Conservation (phyloP, 2,329 filamentous ascomycete species). For the Botrytis paeoniae region DNA sequence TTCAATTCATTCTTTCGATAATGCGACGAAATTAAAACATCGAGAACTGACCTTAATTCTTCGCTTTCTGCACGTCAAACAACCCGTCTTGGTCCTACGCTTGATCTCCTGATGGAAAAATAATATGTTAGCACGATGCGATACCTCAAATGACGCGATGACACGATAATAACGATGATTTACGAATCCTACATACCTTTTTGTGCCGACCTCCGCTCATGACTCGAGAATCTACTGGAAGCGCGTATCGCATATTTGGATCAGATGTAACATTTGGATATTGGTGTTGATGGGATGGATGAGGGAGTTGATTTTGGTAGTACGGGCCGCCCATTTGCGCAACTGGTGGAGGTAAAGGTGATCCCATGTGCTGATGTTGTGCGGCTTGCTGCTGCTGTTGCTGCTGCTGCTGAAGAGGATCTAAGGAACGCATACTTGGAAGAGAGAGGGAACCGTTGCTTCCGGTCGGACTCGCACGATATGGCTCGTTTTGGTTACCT, state of each 20-base stretch:
- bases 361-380: slow-evolving; percentile 45
- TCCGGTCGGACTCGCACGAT: slow-evolving; percentile 45
- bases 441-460: slow-evolving; percentile 47
- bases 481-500: slow-evolving; percentile 41
- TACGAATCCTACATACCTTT: slow-evolving; percentile 36
- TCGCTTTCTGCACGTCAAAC: slow-evolving; percentile 61
- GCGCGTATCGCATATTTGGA: slow-evolving; percentile 52
- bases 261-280: slow-evolving; percentile 48
- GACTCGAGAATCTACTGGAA: slow-evolving; percentile 52
- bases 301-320: slow-evolving; percentile 43
- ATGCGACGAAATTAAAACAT: slow-evolving; percentile 26
- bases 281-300: slow-evolving; percentile 47
- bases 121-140: slow-evolving; percentile 31
- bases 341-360: slow-evolving; percentile 52
- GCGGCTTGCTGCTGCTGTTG: slow-evolving; percentile 28
- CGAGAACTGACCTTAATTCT: slow-evolving; percentile 65
- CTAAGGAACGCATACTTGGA: slow-evolving; percentile 50
- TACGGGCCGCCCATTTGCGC: slow-evolving; percentile 48
- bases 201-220: slow-evolving; percentile 62
- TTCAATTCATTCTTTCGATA: slow-evolving; percentile 30
- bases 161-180: slow-evolving; percentile 14
- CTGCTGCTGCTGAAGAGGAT: slow-evolving; percentile 39
- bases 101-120: slow-evolving; percentile 60
- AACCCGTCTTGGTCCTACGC: slow-evolving; percentile 71
- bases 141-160: slow-evolving; percentile 16